Conservation (phyloP, 371 early-diverging fungal species). For the Circinella umbellata region DNA sequence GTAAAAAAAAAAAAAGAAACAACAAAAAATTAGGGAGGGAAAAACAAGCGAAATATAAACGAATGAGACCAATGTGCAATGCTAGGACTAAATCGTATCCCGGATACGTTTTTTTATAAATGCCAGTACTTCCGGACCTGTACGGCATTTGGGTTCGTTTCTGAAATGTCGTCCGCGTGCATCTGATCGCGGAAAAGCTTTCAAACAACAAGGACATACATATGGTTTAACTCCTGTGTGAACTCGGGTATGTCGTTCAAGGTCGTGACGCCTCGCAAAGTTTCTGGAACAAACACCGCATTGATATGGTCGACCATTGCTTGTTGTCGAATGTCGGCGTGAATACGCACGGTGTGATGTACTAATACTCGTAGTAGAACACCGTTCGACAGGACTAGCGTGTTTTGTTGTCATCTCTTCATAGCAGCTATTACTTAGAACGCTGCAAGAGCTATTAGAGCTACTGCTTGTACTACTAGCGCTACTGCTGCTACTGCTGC, state of each 20-base stretch:
- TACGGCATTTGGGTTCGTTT: constrained; percentile 41
- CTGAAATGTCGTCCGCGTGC: constrained; percentile 57
- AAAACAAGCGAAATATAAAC: not conserved
- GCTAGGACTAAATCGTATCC: constrained; percentile 13
- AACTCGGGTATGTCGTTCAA: constrained; percentile 59
- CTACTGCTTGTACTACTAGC: not conserved
- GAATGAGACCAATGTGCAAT: not conserved
- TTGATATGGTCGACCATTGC: constrained; percentile 13
- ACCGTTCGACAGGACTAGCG: too few species aligned
- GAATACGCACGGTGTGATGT: not conserved
- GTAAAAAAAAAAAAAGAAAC: too few species aligned
- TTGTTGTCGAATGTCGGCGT: not conserved
- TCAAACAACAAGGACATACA: constrained; percentile 51
- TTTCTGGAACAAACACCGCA: constrained; percentile 24
- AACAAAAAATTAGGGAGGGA: not conserved
- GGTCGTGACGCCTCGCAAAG: constrained; percentile 61
- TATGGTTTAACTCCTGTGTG: constrained; percentile 63
- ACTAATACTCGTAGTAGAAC: not conserved
- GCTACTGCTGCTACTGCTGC: not conserved
- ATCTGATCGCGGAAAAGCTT: constrained; percentile 62
- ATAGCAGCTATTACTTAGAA: not conserved
- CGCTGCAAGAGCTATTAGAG: too few species aligned
- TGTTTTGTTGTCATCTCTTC: not conserved
- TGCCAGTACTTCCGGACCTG: constrained; percentile 27
- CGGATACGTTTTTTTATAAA: constrained; percentile 22